Evolutionary conservation across 768 basidiomycete genomes (phyloP).

Genomic region (Harrya chromipes): DNA sequence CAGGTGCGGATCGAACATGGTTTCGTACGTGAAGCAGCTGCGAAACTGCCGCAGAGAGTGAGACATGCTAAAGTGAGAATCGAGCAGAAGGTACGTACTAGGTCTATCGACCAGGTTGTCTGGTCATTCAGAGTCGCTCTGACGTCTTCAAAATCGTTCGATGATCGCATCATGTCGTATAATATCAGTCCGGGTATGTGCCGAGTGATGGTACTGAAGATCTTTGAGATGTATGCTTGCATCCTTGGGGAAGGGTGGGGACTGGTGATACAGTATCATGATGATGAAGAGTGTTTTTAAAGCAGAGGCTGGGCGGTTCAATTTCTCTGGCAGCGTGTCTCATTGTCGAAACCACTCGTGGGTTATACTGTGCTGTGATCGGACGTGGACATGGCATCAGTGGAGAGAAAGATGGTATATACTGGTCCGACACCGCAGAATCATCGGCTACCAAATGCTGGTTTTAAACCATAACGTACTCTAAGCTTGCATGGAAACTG

Average conservation of each 20-base stretch:
- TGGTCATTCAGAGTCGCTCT: constrained; percentile 12
- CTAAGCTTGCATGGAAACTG: too few relatives aligned
- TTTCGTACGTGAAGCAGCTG: constrained; percentile 10
- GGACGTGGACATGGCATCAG: too few relatives aligned
- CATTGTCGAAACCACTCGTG: too few relatives aligned
- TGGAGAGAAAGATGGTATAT: too few relatives aligned
- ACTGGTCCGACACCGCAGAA: too few relatives aligned
- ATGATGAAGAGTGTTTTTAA: too few relatives aligned
- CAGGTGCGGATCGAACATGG: background rate
- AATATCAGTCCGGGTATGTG: constrained; percentile 11
- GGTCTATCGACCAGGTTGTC: constrained; percentile 20
- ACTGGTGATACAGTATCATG: background rate
- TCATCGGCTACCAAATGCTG: too few relatives aligned
- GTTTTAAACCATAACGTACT: too few relatives aligned
- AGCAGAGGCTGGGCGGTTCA: too few relatives aligned
- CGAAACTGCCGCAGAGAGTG: background rate
- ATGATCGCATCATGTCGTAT: constrained; percentile 16
- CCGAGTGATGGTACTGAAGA: background rate
- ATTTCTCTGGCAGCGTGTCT: too few relatives aligned
- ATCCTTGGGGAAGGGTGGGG: background rate
- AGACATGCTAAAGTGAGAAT: background rate
- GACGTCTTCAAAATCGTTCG: constrained; percentile 21
- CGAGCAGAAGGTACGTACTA: constrained; percentile 7
- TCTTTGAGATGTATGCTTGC: constrained; percentile 1
- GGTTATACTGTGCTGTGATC: too few relatives aligned